A percentile compares a stretch with the other conserved stretches of the same genome.
Conservation (phyloP, 2,329 filamentous ascomycete species). For the Coniochaeta pulveracea region DNA sequence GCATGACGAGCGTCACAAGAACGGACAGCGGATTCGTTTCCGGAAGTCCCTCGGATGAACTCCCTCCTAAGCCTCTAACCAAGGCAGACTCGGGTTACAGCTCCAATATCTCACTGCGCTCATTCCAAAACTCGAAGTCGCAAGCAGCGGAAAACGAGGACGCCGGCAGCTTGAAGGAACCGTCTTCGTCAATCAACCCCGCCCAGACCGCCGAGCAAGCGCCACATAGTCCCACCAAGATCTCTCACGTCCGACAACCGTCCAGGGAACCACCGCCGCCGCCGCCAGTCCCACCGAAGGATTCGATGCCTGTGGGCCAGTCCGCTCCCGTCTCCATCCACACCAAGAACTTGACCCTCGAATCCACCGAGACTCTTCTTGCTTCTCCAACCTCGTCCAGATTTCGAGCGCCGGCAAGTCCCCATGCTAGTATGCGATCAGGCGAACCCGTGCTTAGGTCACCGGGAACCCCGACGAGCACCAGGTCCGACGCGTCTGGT, state of each 20-base stretch:
- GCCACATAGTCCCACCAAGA: slow-evolving; percentile 5
- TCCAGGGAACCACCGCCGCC: slow-evolving; percentile 16
- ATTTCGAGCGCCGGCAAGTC: no score
- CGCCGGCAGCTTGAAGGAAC: slow-evolving; percentile 7
- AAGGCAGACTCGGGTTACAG: slow-evolving; percentile 53
- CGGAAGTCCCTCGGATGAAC: slow-evolving; percentile 28
- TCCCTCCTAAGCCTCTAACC: slow-evolving; percentile 31
- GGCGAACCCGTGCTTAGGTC: slow-evolving; percentile 10
- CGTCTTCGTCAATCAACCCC: neutral
- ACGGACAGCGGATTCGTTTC: slow-evolving; percentile 39
- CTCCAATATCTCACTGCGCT: slow-evolving; percentile 46
- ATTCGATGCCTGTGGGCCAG: slow-evolving; percentile 12
- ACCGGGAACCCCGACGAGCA: slow-evolving; percentile 16
- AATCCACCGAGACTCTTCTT: no score
- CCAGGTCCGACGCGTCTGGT: slow-evolving; percentile 15
- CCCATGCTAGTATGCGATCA: slow-evolving; percentile 9
- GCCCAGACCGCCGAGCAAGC: slow-evolving; percentile 6
- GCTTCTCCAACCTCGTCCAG: slow-evolving; percentile 5
- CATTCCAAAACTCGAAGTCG: slow-evolving; percentile 27
- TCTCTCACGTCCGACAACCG: slow-evolving; percentile 6
- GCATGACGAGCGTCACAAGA: slow-evolving; percentile 18
- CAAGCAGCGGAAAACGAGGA: slow-evolving; percentile 15
- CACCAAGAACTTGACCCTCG: no score
- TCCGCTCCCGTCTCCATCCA: slow-evolving; percentile 2
- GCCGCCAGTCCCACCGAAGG: slow-evolving; percentile 24